Evolutionary conservation across 108 stramenopile species (phyloP), one percentile per base, ranked within the genome.

Genomic region (Cyclostephanos tholiformis): DNA sequence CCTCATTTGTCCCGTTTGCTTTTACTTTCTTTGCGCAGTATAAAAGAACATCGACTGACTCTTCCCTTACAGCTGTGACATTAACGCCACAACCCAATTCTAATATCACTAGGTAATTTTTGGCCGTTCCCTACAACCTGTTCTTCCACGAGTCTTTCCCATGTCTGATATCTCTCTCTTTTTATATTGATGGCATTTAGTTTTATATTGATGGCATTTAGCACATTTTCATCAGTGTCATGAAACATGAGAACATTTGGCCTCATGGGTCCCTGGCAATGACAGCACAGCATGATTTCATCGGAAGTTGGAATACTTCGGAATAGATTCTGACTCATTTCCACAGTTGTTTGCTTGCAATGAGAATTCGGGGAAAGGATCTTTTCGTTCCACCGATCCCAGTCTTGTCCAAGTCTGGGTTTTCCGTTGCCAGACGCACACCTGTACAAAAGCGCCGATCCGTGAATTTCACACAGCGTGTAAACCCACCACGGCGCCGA

Each of bases 51-150:
- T 86, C 83, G 53, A 82, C 74, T 30, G 77, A 77, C 67, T 88
- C 85, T 23, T 65, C 41, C 12, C 87, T 83, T n/a, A 82, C 77
- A 69, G 80, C 83, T n/a, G 88, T 84, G 2, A 88, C 85, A 55
- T 70, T 77, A 0, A 59, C 35, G 9, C 88, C 88, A 63, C 85
- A 86, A 9, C 85, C 88, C 57, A 88, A 56, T 73, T 88, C 88
- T 30, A 88, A 38, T n/a, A 88, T 72, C 4, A 84, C 84, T 13
- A n/a, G n/a, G n/a, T n/a, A 88, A 39, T 12, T 55, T 75, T 35
- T 36, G 63, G 2, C 46, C 59, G 22, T 73, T 44, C 13, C 32
- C 30, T 52, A 26, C 62, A 27, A 64, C 53, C 3, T 69, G 72
- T 14, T 71, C 76, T 67, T 88, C 85, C 14, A 88, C 68, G 9